Conservation (phyloP, 768 basidiomycete genomes). For the Suillus weaverae region DNA sequence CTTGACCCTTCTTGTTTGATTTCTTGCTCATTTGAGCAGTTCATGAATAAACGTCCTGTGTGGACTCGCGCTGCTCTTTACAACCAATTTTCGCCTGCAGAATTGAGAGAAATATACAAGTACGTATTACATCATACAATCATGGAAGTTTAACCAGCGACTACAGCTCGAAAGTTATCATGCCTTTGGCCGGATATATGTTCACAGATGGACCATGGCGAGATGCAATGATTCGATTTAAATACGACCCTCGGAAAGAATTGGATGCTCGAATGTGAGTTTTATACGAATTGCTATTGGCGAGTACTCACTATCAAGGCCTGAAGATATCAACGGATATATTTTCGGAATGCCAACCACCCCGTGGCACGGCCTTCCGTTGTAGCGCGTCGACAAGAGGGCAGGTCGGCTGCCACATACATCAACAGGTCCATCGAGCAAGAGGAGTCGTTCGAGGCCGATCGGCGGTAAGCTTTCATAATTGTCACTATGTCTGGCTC, state of each 20-base stretch:
- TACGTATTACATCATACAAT: constrained; percentile 35
- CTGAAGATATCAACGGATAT: constrained; percentile 86
- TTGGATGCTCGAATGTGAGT: constrained; percentile 74
- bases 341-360: constrained; percentile 87
- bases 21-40: constrained; percentile 39
- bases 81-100: constrained; percentile 71
- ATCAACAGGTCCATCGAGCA: constrained; percentile 33
- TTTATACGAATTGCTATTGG: neutral
- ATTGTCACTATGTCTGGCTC: constrained; percentile 1
- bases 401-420: constrained; percentile 30
- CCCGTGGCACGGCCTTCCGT: constrained; percentile 77
- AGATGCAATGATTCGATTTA: constrained; percentile 81
- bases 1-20: constrained; percentile 18
- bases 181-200: constrained; percentile 82
- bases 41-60: constrained; percentile 73
- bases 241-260: constrained; percentile 86
- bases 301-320: neutral
- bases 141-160: neutral
- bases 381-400: constrained; percentile 59
- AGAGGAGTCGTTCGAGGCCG: constrained; percentile 31
- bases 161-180: constrained; percentile 72
- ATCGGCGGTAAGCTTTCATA: constrained; percentile 28
- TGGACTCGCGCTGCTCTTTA: constrained; percentile 89
- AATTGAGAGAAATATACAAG: constrained; percentile 77
- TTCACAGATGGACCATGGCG: constrained; percentile 95